Evolutionary conservation across 352 stramenopile genomes (phyloP).

Genomic region (Phytopythium montanum): DNA sequence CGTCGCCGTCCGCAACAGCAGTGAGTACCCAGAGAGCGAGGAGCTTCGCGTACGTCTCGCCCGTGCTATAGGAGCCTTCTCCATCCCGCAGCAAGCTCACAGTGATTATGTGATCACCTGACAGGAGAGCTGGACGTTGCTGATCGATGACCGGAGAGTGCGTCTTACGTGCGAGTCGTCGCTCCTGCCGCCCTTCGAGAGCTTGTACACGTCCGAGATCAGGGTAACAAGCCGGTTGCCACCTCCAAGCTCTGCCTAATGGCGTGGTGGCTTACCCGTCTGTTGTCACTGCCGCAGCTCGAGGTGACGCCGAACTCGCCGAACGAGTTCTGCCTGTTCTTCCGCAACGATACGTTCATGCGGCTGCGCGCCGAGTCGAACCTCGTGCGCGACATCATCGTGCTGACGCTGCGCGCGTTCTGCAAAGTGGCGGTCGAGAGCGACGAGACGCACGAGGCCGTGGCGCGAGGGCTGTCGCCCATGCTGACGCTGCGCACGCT

Average conservation of each 20-base stretch:
- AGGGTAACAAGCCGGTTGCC: constrained; percentile 27
- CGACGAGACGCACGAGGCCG: constrained; percentile 36
- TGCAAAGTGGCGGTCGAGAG: constrained; percentile 53
- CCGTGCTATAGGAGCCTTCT: neutral
- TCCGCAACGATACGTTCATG: constrained; percentile 55
- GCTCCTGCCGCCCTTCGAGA: constrained; percentile 73
- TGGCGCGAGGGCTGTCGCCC: constrained; percentile 50
- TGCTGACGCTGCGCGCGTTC: constrained; percentile 77
- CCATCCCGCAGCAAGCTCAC: neutral
- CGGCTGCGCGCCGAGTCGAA: constrained; percentile 74
- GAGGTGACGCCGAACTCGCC: constrained; percentile 48
- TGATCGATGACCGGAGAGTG: constrained; percentile 76
- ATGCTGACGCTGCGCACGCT: constrained; percentile 71
- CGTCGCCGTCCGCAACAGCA: constrained; percentile 53
- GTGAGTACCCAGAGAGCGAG: constrained; percentile 52
- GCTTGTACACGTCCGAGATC: constrained; percentile 66
- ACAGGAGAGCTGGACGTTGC: constrained; percentile 79
- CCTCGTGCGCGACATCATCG: constrained; percentile 73
- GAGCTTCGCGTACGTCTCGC: constrained; percentile 46
- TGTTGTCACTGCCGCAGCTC: constrained; percentile 25
- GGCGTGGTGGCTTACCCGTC: constrained; percentile 7
- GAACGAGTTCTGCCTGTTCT: constrained; percentile 65
- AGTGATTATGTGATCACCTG: neutral
- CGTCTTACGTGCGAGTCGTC: constrained; percentile 80
- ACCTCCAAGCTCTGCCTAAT: neutral